These are phyloP conservation scores for Zizania latifolia DNA, from an alignment of 176 grass and related monocot genomes.

Conservation along the genomic window DNA sequence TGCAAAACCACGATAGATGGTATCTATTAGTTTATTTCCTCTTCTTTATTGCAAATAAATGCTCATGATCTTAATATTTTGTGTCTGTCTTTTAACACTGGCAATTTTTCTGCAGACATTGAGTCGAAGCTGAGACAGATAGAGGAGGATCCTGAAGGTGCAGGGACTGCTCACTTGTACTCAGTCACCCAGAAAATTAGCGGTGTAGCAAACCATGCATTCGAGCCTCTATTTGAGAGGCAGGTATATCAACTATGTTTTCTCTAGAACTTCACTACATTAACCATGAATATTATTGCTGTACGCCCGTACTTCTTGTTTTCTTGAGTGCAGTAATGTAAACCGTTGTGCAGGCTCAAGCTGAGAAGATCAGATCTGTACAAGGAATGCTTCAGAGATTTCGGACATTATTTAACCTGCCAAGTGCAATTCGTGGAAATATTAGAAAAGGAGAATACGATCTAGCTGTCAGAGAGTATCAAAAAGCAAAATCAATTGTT, in stretches of 20 bases:
- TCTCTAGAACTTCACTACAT: constrained; percentile 3
- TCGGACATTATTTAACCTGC: constrained; percentile 90
- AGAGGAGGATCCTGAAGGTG: constrained; percentile 99
- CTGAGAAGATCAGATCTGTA: constrained; percentile 99
- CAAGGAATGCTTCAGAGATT: constrained; percentile 99
- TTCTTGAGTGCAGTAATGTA: constrained; percentile 29
- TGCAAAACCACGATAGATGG: constrained; percentile 99
- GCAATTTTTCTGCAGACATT: constrained; percentile 54
- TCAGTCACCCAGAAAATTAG: constrained; percentile 88
- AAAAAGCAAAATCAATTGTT: constrained; percentile 99
- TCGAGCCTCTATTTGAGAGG: constrained; percentile 96
- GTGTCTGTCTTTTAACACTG: constrained; percentile 26
- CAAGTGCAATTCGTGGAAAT: constrained; percentile 88
- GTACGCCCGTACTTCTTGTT: too few relatives aligned
- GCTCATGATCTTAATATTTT: constrained; percentile 17
- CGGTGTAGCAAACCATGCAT: constrained; percentile 75
- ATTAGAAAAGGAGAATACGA: constrained; percentile 98
- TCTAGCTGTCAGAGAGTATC: constrained; percentile 98
- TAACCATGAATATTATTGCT: not conserved
- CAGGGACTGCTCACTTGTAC: constrained; percentile 83
- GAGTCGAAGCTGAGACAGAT: constrained; percentile 93
- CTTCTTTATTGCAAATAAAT: constrained; percentile 8
- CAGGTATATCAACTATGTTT: constrained; percentile 63
- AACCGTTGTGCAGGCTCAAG: constrained; percentile 67
- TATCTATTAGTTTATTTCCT: constrained; percentile 33